A percentile compares a stretch with the other conserved stretches of the same genome.
These are phyloP conservation scores for Blyttiomyces sp. DNA, from an alignment of 371 early-diverging fungal species.

Conservation along the genomic window DNA sequence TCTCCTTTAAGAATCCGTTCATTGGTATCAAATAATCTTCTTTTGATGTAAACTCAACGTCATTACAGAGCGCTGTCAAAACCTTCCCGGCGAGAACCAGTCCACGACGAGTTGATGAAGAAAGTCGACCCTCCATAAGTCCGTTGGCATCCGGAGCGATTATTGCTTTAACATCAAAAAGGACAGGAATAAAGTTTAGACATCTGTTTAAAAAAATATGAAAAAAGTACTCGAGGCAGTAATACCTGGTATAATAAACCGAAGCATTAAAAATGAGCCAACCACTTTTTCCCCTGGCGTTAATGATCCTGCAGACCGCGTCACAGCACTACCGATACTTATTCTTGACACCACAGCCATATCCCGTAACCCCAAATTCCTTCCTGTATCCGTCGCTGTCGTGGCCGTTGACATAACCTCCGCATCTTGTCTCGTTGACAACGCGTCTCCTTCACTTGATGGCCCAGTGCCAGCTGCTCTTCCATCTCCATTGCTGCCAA, in stretches of 20 bases:
- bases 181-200: neutral
- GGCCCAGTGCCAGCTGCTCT: no score
- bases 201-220: neutral
- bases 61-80: slow-evolving; percentile 62
- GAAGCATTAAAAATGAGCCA: slow-evolving; percentile 59
- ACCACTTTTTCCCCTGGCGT: slow-evolving; percentile 50
- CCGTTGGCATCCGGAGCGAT: slow-evolving; percentile 56
- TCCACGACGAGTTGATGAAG: slow-evolving; percentile 50
- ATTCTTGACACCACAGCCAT: no score
- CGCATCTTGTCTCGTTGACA: no score
- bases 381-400: no score
- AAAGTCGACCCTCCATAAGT: slow-evolving; percentile 35
- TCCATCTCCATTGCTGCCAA: no score
- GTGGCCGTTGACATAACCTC: no score
- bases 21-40: slow-evolving; percentile 54
- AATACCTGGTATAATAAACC: slow-evolving; percentile 60
- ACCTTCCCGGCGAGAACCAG: slow-evolving; percentile 61
- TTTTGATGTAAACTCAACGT: slow-evolving; percentile 63
- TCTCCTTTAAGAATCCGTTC: slow-evolving; percentile 53
- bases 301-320: no score
- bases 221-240: neutral
- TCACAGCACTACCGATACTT: no score
- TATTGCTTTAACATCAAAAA: slow-evolving; percentile 34
- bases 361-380: no score
- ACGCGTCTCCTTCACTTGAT: no score